A percentile compares a stretch with the other conserved stretches of the same genome.
phyloP scores from a whole-genome alignment of 352 stramenopile genomes.

The Phytophthora macrochlamydospora region DNA sequence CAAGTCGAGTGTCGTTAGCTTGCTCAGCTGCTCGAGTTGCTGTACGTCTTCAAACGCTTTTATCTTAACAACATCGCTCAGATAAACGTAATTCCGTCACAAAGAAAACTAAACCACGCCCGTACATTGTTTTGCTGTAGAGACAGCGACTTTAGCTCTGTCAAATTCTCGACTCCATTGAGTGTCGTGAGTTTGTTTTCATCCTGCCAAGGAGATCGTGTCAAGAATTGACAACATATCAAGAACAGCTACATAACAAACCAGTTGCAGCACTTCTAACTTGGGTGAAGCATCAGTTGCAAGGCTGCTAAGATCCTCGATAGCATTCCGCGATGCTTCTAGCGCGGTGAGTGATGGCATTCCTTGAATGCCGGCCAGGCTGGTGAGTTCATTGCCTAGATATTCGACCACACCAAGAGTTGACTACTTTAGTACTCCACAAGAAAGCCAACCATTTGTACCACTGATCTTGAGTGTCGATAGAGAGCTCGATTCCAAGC shows the following conservation, averaged over 20 bases:
- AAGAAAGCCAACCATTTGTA: constrained; percentile 17
- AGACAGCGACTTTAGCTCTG: constrained; percentile 45
- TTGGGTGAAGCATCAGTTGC: constrained; percentile 40
- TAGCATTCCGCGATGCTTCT: constrained; percentile 58
- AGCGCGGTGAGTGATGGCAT: constrained; percentile 57
- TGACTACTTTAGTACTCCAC: not conserved
- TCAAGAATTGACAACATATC: too few species aligned
- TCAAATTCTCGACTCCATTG: constrained; percentile 55
- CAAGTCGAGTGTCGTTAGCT: constrained; percentile 51
- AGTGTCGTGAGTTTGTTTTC: constrained; percentile 73
- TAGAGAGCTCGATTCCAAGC: constrained; percentile 52
- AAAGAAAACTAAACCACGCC: not conserved
- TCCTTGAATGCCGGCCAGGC: constrained; percentile 47
- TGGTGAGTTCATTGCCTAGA: constrained; percentile 52
- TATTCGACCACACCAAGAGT: constrained; percentile 13
- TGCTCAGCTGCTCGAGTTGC: constrained; percentile 46
- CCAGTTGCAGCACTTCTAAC: constrained; percentile 59
- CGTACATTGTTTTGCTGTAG: constrained; percentile 70
- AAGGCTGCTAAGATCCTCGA: constrained; percentile 52
- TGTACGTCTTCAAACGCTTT: constrained; percentile 54
- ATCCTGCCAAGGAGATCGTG: constrained; percentile 33
- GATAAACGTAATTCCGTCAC: not conserved
- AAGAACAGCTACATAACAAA: constrained; percentile 17
- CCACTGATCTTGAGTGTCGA: constrained; percentile 69
- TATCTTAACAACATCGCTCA: constrained; percentile 36